Evolutionary conservation across 1,284 basidiomycete species (phyloP).

Genomic region (Erythrobasidium hasegawianum): DNA sequence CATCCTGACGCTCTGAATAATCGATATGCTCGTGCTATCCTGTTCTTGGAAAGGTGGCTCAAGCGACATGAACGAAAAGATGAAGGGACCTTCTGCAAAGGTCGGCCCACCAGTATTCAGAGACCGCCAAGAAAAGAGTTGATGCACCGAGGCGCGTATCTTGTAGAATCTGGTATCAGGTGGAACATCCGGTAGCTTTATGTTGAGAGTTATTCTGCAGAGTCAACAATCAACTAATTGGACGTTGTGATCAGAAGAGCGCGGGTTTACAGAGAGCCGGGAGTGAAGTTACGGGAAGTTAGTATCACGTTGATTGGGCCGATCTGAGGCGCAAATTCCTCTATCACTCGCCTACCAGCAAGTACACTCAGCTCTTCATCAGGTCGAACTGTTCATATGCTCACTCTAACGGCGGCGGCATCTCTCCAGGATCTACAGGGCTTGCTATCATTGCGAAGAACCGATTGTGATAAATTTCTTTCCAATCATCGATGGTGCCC

Average conservation of each 20-base stretch:
- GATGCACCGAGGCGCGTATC: slow-evolving; percentile 6
- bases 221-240: too few species aligned
- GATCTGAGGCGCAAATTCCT: slow-evolving; percentile 22
- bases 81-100: slow-evolving; percentile 4
- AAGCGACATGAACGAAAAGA: slow-evolving; percentile 7
- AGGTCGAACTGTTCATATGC: not conserved
- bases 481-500: slow-evolving; percentile 7
- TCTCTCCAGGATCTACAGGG: slow-evolving; percentile 21
- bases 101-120: slow-evolving; percentile 1
- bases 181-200: slow-evolving; percentile 17
- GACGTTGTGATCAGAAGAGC: too few species aligned
- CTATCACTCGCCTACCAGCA: slow-evolving; percentile 16
- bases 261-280: slow-evolving; percentile 11
- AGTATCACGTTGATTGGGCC: slow-evolving; percentile 16
- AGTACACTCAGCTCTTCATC: not conserved
- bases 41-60: not conserved
- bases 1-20: not conserved
- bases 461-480: slow-evolving; percentile 1
- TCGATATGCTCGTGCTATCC: not conserved
- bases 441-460: slow-evolving; percentile 13
- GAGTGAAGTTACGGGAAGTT: slow-evolving; percentile 8
- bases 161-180: not conserved
- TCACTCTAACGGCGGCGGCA: slow-evolving; percentile 9
- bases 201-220: not conserved
- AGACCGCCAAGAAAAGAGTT: slow-evolving; percentile 8